These are phyloP conservation scores for Stemphylium beticola DNA, from an alignment of 2,329 filamentous ascomycete genomes.

Conservation along the genomic window DNA sequence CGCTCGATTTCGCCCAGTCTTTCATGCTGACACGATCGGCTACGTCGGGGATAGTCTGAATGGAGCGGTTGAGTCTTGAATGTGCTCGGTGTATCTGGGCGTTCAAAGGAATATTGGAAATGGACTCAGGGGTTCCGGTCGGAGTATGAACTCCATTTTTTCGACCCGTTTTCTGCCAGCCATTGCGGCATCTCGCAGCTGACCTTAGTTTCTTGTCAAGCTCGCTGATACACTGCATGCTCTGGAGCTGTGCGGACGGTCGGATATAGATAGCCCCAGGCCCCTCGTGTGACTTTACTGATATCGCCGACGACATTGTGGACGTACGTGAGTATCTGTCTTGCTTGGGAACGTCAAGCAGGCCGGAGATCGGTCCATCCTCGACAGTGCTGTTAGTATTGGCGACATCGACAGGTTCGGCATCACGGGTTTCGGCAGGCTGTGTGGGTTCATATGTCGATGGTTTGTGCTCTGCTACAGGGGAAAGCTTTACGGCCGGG, in stretches of 20 bases:
- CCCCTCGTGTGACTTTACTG: constrained; percentile 4
- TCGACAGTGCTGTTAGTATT: neutral
- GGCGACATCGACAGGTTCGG: neutral
- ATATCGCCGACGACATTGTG: constrained; percentile 8
- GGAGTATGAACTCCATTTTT: neutral
- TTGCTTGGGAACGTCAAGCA: neutral
- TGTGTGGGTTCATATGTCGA: neutral
- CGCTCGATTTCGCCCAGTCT: constrained; percentile 5
- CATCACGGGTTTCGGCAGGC: neutral
- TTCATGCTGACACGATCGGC: neutral
- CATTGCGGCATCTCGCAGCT: neutral
- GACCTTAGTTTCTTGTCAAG: neutral
- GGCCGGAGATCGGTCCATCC: neutral
- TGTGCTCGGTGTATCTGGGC: constrained; percentile 3
- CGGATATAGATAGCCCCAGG: constrained; percentile 12
- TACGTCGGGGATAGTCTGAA: neutral
- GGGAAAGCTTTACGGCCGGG: neutral
- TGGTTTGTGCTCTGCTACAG: neutral
- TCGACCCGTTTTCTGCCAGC: neutral
- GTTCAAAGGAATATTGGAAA: constrained; percentile 1
- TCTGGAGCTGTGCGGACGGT: constrained; percentile 13
- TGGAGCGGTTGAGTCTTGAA: neutral
- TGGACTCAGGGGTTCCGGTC: constrained; percentile 9
- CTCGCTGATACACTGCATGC: constrained; percentile 14
- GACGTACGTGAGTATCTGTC: constrained; percentile 4